Base-by-base conservation (phyloP, 371 early-diverging fungal species). In the Apophysomyces elegans region DNA sequence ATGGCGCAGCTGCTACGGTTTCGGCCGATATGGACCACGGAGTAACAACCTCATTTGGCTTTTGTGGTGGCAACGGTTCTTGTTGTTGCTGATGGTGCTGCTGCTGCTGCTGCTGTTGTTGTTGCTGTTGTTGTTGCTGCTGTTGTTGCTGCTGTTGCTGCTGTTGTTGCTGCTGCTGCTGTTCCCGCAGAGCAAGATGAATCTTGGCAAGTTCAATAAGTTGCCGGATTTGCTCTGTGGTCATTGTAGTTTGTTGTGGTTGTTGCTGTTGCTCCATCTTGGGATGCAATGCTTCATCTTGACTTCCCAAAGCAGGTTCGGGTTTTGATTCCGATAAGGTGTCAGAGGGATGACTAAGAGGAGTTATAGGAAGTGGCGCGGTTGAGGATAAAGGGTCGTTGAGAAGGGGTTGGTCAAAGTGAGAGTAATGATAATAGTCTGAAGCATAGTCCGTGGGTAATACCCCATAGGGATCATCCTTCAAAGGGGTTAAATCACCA, bases 141-240 rank as follows among this genome's bases (percentile, higher is more conserved):
- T 65, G 54, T 37, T 74, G 72, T 68, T 76, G 32, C 2, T 26
- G 32, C 2, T 26, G 32, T 3, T 26, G 32, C 2, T 2, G 2
- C 2, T 26, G 32, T 2, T 26, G 32, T 26, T 26, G 32, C 3
- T 26, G 32, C 2, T 26, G 32, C 32, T 26, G 32, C 2, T 26
- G 32, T 26, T 26, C 71, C 26, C 67, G 65, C 56, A 74, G 50
- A 39, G 68, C 69, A 5, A 82, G 59, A 37, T 79, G 82, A 3
- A 60, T 70, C 45, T 82, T 82, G 44, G 82, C 82, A 7, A 73
- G 60, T 36, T 82, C 82, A 63, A 82, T 79, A 4, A 82, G 64
- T 37, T 77, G 74, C 18, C 76, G 77, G 35, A 82, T 76, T 56
- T 82, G 78, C 56, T 82, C 82, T 4, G 76, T 77, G 1, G 79